phyloP scores from a whole-genome alignment of 306 rosid genomes.

The Parietaria judaica region DNA sequence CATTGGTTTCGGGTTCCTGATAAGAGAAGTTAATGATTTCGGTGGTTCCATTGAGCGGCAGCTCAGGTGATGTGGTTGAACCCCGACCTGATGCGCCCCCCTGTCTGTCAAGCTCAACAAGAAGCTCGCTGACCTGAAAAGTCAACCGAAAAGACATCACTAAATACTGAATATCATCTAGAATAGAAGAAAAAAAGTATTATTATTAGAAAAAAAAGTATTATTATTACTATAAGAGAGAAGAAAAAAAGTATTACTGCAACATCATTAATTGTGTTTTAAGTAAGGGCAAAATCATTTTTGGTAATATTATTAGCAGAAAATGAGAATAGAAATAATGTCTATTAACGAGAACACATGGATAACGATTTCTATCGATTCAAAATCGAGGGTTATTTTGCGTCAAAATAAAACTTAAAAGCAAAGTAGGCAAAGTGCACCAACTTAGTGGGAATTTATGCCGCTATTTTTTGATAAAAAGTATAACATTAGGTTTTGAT shows the following conservation, averaged over 20 bases:
- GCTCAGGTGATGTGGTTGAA: slow-evolving; percentile 24
- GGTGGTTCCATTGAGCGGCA: slow-evolving; percentile 14
- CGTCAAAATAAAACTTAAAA: no score
- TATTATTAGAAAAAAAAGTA: background rate
- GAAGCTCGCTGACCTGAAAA: slow-evolving; percentile 53
- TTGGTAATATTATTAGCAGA: no score
- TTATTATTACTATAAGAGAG: background rate
- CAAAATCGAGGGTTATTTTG: no score
- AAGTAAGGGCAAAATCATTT: background rate
- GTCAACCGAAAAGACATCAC: background rate
- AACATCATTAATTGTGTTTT: background rate
- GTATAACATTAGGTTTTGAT: background rate
- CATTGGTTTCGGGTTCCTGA: slow-evolving; percentile 25
- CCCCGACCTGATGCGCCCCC: slow-evolving; percentile 23
- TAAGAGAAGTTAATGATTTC: slow-evolving; percentile 18
- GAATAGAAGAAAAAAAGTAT: background rate
- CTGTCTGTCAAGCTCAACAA: slow-evolving; percentile 36
- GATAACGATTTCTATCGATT: no score
- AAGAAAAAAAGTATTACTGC: background rate
- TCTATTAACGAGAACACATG: no score
- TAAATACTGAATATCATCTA: background rate
- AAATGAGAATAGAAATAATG: no score
- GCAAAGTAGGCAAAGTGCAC: no score
- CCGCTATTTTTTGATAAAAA: no score
- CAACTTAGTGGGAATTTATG: no score